These are phyloP conservation scores for Zymoseptoria ardabiliae DNA, from an alignment of 2,329 filamentous ascomycete genomes.

Conservation along the genomic window DNA sequence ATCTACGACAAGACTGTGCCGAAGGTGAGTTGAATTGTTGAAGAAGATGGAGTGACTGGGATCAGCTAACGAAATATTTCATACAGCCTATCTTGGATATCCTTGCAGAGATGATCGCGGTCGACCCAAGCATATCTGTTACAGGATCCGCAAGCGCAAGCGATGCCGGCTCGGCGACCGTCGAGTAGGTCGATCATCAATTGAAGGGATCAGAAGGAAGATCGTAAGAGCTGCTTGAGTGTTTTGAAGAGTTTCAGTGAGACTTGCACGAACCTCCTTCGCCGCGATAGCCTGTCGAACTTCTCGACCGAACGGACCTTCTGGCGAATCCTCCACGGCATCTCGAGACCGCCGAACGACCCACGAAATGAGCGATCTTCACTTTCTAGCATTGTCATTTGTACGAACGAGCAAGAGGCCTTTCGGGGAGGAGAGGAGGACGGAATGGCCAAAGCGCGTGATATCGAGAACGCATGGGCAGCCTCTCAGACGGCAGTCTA, in stretches of 20 bases:
- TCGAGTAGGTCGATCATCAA: slow-evolving; percentile 21
- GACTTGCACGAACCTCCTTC: not conserved
- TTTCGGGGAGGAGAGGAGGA: too few relatives aligned
- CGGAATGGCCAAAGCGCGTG: not conserved
- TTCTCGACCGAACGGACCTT: not conserved
- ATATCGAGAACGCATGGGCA: not conserved
- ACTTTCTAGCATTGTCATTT: not conserved
- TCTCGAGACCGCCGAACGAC: not conserved
- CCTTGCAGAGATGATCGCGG: slow-evolving; percentile 94
- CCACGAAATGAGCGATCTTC: not conserved
- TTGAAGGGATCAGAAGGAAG: not conserved
- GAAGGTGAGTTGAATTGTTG: slow-evolving; percentile 54
- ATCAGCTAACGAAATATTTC: slow-evolving; percentile 12
- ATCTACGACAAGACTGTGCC: slow-evolving; percentile 99
- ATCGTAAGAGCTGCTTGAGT: not conserved
- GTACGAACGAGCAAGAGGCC: not conserved
- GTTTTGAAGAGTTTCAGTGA: not conserved
- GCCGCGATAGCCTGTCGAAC: not conserved
- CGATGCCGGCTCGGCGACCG: slow-evolving; percentile 22
- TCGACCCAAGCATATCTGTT: slow-evolving; percentile 58
- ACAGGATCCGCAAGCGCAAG: slow-evolving; percentile 20
- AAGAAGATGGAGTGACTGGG: slow-evolving; percentile 13
- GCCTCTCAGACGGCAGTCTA: not conserved
- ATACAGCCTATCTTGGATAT: slow-evolving; percentile 80
- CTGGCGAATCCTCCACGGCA: not conserved